phyloP scores from a whole-genome alignment of 2,329 filamentous ascomycete genomes.

The Xylaria sp. region DNA sequence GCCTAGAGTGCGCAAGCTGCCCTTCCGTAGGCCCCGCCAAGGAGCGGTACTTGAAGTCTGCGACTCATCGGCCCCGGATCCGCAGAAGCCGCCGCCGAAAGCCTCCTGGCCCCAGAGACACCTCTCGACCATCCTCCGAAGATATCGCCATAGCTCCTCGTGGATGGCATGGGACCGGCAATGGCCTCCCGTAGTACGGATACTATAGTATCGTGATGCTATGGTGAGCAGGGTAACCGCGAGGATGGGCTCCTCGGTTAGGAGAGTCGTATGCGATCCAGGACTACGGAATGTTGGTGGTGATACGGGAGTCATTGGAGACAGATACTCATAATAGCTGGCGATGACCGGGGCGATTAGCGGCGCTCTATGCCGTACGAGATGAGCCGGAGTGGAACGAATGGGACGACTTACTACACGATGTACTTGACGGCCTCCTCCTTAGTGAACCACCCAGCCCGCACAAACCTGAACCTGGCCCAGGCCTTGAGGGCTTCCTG shows the following conservation, averaged over 20 bases:
- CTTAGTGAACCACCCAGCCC: slow-evolving; percentile 94
- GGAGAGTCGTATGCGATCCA: slow-evolving; percentile 79
- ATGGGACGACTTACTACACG: slow-evolving; percentile 73
- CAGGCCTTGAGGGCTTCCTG: slow-evolving; percentile 84
- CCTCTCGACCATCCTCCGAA: slow-evolving; percentile 93
- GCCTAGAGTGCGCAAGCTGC: slow-evolving; percentile 86
- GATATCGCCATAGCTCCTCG: slow-evolving; percentile 92
- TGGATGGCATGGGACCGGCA: slow-evolving; percentile 92
- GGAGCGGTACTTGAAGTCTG: slow-evolving; percentile 75
- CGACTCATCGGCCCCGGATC: slow-evolving; percentile 71
- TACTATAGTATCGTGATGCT: slow-evolving; percentile 83
- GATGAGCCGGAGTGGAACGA: background rate
- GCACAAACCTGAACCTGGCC: slow-evolving; percentile 92
- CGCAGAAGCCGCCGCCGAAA: slow-evolving; percentile 88
- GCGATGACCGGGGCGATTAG: slow-evolving; percentile 21
- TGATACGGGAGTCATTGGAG: slow-evolving; percentile 91
- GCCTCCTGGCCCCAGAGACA: slow-evolving; percentile 97
- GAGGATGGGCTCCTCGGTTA: slow-evolving; percentile 92
- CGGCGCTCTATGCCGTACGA: slow-evolving; percentile 10
- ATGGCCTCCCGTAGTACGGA: slow-evolving; percentile 80
- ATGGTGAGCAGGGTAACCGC: slow-evolving; percentile 92
- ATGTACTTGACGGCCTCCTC: slow-evolving; percentile 94
- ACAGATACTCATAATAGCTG: slow-evolving; percentile 90
- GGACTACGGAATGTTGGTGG: slow-evolving; percentile 88
- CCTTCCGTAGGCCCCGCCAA: slow-evolving; percentile 75